Evolutionary conservation across 495 filamentous ascomycete genomes (phyloP), one percentile per base, ranked within the genome.

Genomic region (Terfezia claveryi): DNA sequence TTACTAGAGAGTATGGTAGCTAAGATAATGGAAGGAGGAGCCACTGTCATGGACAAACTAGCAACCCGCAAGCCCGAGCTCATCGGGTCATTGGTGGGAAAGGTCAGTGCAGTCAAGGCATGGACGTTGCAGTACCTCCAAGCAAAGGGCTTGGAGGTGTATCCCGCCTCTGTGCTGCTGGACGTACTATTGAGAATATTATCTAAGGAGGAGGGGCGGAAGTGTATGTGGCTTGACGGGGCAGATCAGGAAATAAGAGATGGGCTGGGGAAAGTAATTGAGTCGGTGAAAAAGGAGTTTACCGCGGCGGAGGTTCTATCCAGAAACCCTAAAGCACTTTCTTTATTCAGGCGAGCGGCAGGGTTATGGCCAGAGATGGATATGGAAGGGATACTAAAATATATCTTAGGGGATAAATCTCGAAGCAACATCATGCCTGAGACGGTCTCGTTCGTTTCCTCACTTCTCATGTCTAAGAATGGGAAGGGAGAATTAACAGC

Each of bases 341-440:
- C 55, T 27, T 38, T 58, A 50, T 50, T 65, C 1, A 49, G 50
- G 37, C 55, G 55, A 36, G 62, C 55, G 11, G 52, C 54, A 52
- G 60, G 59, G 2, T 44, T 65, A 10, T 58, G 64, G 16, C 20
- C 53, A 12, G 51, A 57, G 16, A 10, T 65, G 5, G 58, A 66
- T 37, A 57, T 41, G 27, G 37, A 54, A 23, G 23, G 36, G 14
- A 50, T 59, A 20, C 53, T 66, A 46, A 53, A 58, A 50, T 57
- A 55, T 27, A 41, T 65, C 23, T 49, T 46, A 14, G 41, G 52
- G 17, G 57, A 65, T 51, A 62, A 46, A 20, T 14, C 4, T 4
- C 41, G 17, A 14, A 46, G 4, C 14, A 59, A 36, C 32, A 57
- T 66, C 16, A 60, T 56, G 14, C 59, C 37, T 12, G 54, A 56